Evolutionary conservation across 176 grass and related monocot species (phyloP), one percentile per base, ranked within the genome.

Genomic region (Hyparrhenia diplandra): DNA sequence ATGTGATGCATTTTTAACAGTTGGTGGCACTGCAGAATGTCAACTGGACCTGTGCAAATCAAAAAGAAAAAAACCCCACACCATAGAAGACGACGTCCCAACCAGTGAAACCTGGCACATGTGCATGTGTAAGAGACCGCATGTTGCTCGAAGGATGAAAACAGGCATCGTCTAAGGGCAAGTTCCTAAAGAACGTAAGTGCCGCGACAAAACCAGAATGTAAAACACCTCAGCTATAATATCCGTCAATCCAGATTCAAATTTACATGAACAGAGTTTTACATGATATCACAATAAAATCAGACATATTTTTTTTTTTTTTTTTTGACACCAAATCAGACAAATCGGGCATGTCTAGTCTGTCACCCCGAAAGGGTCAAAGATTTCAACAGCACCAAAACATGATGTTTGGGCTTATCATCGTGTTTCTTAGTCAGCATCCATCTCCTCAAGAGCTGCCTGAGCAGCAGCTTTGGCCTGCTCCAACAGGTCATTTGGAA

Each of bases 361-460:
- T 49, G 16, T 49, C 46, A 49, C 46, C 45, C 60, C 34, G 25
- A 71, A 40, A 12, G 43, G 32, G 77, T 29, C 20, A 52, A 75
- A 75, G 47, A 81, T 81, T 86, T 75, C 70, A 80, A 28, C 60
- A 86, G 43, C 8, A 4, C 45, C 59, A 35, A 34, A 49, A 51
- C 25, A 43, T 45, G 34, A 80, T 55, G 74, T 40, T 45, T 4
- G 46, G 46, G 16, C 46, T 6, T 49, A 39, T 42, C 18, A 25
- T 66, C 1, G 18, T 52, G 43, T 11, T 49, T 67, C 49, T 84
- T 83, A 97, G 82, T 91, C 91, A 46, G 88, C 94, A 83, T 97
- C 91, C 94, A 93, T 97, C 77, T 87, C 94, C 84, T 93, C 88
- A 9, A 87, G 69, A 35, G 94, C 86, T 34, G 85, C 86, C 78